Evolutionary conservation across 805 yeast species (phyloP).

Genomic region (Cyberlindnera samutprakarnensis): DNA sequence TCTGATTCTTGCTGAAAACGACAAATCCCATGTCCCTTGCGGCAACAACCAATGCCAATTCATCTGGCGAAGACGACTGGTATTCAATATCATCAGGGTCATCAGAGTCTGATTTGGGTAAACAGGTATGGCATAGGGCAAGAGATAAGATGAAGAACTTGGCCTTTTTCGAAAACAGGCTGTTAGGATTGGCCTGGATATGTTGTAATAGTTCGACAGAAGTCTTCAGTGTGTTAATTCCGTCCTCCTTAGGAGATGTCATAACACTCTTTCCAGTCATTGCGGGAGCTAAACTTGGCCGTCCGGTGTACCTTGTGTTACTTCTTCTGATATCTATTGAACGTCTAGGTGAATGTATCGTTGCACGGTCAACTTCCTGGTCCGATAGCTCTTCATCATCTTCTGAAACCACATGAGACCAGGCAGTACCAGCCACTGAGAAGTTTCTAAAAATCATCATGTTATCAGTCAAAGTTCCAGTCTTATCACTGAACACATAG

Average conservation of each 20-base stretch:
- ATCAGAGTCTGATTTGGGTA: slow-evolving; percentile 50
- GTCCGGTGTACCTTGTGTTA: slow-evolving; percentile 36
- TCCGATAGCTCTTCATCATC: background rate
- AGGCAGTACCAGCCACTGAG: slow-evolving; percentile 80
- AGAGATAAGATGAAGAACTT: slow-evolving; percentile 73
- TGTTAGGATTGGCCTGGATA: slow-evolving; percentile 64
- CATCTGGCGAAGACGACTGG: slow-evolving; percentile 96
- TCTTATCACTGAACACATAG: slow-evolving; percentile 90
- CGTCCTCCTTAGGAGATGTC: too few relatives aligned
- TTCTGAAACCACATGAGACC: slow-evolving; percentile 63
- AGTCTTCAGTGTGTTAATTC: slow-evolving; percentile 27
- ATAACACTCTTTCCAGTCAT: too few relatives aligned
- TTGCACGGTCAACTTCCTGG: background rate
- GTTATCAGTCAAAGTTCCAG: slow-evolving; percentile 95
- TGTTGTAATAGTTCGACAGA: slow-evolving; percentile 62
- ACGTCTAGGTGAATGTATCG: too few relatives aligned
- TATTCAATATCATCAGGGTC: slow-evolving; percentile 52
- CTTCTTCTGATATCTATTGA: slow-evolving; percentile 35
- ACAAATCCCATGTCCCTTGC: slow-evolving; percentile 93
- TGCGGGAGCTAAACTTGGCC: slow-evolving; percentile 52
- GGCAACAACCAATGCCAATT: slow-evolving; percentile 85
- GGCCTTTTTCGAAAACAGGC: slow-evolving; percentile 63
- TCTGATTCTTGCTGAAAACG: slow-evolving; percentile 61
- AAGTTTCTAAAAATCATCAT: slow-evolving; percentile 87
- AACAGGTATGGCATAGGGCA: slow-evolving; percentile 85